Percentiles rank a stretch among this genome's conserved stretches.
These are phyloP conservation scores for Kondoa malvinella DNA, from an alignment of 768 basidiomycete species.

Conservation along the genomic window DNA sequence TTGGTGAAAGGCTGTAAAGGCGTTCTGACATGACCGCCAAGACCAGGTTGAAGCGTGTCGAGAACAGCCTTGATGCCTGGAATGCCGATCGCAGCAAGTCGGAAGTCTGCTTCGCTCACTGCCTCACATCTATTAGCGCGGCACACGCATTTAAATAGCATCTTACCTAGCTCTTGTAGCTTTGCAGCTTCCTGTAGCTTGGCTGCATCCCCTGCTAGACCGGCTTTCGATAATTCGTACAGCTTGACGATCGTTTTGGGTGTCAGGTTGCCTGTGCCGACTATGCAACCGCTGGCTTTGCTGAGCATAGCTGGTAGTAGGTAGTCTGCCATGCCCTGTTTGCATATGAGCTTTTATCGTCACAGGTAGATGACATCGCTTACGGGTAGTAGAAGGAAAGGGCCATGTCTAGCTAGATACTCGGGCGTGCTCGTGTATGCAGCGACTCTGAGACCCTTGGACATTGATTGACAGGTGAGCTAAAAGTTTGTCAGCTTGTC, in stretches of 20 bases:
- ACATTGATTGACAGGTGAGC: slow-evolving; percentile 68
- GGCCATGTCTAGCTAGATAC: slow-evolving; percentile 28
- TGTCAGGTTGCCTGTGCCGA: slow-evolving; percentile 36
- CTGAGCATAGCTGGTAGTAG: slow-evolving; percentile 46
- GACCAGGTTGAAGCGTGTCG: slow-evolving; percentile 29
- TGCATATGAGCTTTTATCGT: neutral
- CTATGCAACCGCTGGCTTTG: slow-evolving; percentile 49
- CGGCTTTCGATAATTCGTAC: slow-evolving; percentile 29
- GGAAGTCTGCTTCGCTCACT: slow-evolving; percentile 32
- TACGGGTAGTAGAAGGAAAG: slow-evolving; percentile 42
- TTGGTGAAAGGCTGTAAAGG: neutral
- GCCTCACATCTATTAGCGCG: neutral
- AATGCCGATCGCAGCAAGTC: slow-evolving; percentile 33
- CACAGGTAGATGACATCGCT: neutral
- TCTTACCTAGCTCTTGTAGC: slow-evolving; percentile 29
- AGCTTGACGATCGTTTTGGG: slow-evolving; percentile 35
- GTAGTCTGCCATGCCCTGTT: slow-evolving; percentile 48
- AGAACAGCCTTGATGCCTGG: slow-evolving; percentile 33
- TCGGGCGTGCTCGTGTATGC: slow-evolving; percentile 36
- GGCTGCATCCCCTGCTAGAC: slow-evolving; percentile 28
- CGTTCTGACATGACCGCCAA: slow-evolving; percentile 26
- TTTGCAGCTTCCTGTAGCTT: slow-evolving; percentile 29
- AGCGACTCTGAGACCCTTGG: slow-evolving; percentile 61
- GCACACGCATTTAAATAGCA: neutral
- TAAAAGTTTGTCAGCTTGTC: slow-evolving; percentile 25